A percentile compares a stretch with the other conserved stretches of the same genome.
Evolutionary conservation across 768 basidiomycete species (phyloP).

Genomic region (Coprinellus aureogranulatus): DNA sequence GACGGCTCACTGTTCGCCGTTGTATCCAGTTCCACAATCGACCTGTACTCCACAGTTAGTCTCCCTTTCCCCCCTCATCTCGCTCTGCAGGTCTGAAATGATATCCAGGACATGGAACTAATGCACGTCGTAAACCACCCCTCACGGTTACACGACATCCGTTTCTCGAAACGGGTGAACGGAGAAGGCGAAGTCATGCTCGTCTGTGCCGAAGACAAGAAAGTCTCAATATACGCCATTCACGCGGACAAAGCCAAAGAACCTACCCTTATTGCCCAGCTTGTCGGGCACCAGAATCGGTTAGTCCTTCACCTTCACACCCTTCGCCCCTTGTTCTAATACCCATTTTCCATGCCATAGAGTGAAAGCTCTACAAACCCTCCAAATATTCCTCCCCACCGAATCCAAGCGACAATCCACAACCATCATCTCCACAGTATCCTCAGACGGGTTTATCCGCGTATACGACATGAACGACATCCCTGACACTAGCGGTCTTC

Average conservation of each 20-base stretch:
- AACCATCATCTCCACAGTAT: conserved; percentile 71
- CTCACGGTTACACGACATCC: conserved; percentile 81
- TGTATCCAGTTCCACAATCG: conserved; percentile 70
- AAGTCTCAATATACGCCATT: conserved; percentile 73
- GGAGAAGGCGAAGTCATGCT: conserved; percentile 68
- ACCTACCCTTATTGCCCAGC: conserved; percentile 63
- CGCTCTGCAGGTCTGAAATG: not conserved
- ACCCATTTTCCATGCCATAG: conserved; percentile 33
- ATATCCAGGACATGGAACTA: conserved; percentile 71
- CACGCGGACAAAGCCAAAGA: conserved; percentile 39
- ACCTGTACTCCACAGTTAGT: conserved; percentile 78
- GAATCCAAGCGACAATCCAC: conserved; percentile 39
- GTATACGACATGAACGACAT: conserved; percentile 67
- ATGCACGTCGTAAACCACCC: conserved; percentile 72
- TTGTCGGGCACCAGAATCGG: conserved; percentile 88
- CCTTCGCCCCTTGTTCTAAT: not conserved
- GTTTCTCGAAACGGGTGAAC: conserved; percentile 63
- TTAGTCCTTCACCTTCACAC: conserved; percentile 24
- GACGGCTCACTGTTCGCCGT: conserved; percentile 79
- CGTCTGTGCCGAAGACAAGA: conserved; percentile 88
- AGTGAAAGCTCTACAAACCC: conserved; percentile 76
- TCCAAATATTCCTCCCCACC: conserved; percentile 56
- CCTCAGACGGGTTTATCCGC: conserved; percentile 86
- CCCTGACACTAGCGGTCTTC: conserved; percentile 22
- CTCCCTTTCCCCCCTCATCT: not conserved